phyloP scores from a whole-genome alignment of 192 early-diverging fungal species.

The Backusella tarrabulga region DNA sequence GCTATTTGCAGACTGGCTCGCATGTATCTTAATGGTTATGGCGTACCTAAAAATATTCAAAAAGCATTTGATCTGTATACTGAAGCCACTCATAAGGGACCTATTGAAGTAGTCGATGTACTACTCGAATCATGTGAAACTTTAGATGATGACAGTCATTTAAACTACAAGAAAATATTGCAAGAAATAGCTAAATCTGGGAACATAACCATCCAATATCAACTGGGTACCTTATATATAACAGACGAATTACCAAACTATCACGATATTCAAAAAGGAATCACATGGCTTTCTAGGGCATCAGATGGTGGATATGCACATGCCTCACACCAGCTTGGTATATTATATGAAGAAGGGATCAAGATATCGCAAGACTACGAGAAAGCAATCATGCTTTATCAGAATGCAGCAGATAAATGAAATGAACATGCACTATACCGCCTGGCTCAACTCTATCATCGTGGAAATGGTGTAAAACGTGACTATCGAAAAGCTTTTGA shows the following conservation, averaged over 20 bases:
- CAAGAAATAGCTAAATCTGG: not conserved
- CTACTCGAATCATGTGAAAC: not conserved
- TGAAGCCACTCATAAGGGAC: not conserved
- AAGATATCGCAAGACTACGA: too few species aligned
- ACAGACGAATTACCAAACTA: not conserved
- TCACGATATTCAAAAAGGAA: not conserved
- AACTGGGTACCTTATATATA: not conserved
- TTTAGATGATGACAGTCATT: not conserved
- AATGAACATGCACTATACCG: not conserved
- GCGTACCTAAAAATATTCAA: too few species aligned
- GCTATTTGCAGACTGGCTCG: too few species aligned
- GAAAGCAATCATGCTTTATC: too few species aligned
- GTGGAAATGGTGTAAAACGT: not conserved
- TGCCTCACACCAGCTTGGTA: too few species aligned
- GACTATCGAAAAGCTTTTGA: not conserved
- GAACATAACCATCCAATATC: not conserved
- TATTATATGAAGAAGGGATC: too few species aligned
- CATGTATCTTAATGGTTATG: too few species aligned
- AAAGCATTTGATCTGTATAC: too few species aligned
- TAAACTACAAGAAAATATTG: not conserved
- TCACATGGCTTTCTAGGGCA: not conserved
- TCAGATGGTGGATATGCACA: not conserved
- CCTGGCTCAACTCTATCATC: not conserved
- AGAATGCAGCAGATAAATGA: too few species aligned
- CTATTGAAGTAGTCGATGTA: not conserved